Percentiles rank a stretch among this genome's conserved stretches.
These are phyloP conservation scores for Ophiostoma ulmi DNA, from an alignment of 2,329 filamentous ascomycete genomes.

Conservation along the genomic window DNA sequence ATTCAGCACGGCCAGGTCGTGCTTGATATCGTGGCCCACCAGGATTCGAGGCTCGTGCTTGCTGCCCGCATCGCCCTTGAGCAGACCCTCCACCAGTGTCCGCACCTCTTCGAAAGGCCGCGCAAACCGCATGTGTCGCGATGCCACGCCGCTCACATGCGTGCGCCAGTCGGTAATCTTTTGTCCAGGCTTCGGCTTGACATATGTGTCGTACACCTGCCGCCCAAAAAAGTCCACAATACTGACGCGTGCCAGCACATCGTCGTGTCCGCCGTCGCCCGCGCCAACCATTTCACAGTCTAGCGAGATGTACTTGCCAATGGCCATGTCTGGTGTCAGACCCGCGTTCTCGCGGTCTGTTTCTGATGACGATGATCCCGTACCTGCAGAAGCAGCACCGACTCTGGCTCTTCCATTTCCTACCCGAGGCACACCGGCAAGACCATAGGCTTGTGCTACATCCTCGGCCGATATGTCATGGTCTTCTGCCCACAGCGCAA, in stretches of 20 bases:
- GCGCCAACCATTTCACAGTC: constrained; percentile 99
- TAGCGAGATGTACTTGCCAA: constrained; percentile 86
- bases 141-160: constrained; percentile 72
- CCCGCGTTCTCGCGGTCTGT: constrained; percentile 56
- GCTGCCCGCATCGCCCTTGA: constrained; percentile 45
- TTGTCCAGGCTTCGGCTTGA: constrained; percentile 68
- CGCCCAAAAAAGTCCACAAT: constrained; percentile 90
- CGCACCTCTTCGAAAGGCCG: constrained; percentile 74
- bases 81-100: constrained; percentile 59
- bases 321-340: constrained; percentile 54
- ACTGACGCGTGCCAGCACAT: constrained; percentile 78
- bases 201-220: constrained; percentile 91
- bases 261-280: constrained; percentile 62
- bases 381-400: neutral
- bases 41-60: constrained; percentile 51
- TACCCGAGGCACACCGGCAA: constrained; percentile 38
- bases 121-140: constrained; percentile 65
- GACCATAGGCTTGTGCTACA: constrained; percentile 57
- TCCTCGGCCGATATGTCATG: constrained; percentile 57
- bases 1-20: constrained; percentile 70
- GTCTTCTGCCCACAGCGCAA: constrained; percentile 57
- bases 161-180: constrained; percentile 88
- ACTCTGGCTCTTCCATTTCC: constrained; percentile 13
- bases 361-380: constrained; percentile 39
- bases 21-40: constrained; percentile 77